Evolutionary conservation across 305 asterid species (phyloP).

Genomic region (Fraxinus albicans): DNA sequence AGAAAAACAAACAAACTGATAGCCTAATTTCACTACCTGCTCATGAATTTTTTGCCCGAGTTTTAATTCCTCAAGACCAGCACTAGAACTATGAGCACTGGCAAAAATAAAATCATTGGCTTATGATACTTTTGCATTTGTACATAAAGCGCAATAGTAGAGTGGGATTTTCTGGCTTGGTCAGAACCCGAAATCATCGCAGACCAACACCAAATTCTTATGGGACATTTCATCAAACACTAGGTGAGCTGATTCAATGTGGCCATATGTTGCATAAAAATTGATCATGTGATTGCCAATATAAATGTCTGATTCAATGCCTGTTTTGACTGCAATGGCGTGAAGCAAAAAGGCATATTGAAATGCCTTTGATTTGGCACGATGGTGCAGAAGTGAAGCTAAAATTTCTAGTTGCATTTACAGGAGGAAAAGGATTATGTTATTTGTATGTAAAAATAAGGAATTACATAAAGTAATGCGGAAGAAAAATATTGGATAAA

Average conservation of each 20-base stretch:
- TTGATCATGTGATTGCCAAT: slow-evolving; percentile 52
- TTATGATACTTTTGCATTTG: slow-evolving; percentile 43
- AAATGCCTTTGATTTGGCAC: slow-evolving; percentile 50
- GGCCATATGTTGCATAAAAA: slow-evolving; percentile 60
- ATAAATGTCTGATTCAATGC: slow-evolving; percentile 34
- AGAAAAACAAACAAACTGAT: slow-evolving; percentile 47
- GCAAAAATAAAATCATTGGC: slow-evolving; percentile 62
- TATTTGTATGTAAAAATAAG: no score
- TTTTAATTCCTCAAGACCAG: slow-evolving; percentile 38
- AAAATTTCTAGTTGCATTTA: slow-evolving; percentile 42
- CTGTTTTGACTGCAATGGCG: slow-evolving; percentile 55
- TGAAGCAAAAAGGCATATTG: slow-evolving; percentile 47
- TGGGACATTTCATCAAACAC: slow-evolving; percentile 58
- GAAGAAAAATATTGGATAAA: no score
- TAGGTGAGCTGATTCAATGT: slow-evolving; percentile 39
- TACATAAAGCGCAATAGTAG: slow-evolving; percentile 41
- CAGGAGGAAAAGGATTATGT: not conserved
- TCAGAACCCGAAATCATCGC: slow-evolving; percentile 67
- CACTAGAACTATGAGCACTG: slow-evolving; percentile 67
- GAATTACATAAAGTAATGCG: no score
- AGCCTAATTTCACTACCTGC: slow-evolving; percentile 45
- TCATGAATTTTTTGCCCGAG: slow-evolving; percentile 66
- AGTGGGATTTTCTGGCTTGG: slow-evolving; percentile 40
- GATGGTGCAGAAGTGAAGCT: slow-evolving; percentile 48
- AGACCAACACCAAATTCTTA: slow-evolving; percentile 72